phyloP scores from a whole-genome alignment of 345 rosid genomes.

The Arabidopsis arenosa region DNA sequence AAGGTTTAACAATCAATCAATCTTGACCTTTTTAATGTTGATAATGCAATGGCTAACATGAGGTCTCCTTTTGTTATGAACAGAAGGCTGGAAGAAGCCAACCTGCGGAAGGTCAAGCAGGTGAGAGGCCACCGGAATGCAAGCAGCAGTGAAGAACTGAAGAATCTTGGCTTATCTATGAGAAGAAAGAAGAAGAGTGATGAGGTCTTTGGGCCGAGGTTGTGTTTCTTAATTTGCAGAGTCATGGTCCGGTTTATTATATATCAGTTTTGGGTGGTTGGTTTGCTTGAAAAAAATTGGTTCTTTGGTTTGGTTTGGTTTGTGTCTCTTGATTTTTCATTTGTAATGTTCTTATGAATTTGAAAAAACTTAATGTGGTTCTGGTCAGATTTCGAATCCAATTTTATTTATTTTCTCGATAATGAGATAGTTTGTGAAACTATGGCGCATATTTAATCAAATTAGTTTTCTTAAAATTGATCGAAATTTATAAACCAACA shows the following conservation, averaged over 20 bases:
- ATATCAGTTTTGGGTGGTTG: constrained; percentile 61
- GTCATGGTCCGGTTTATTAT: constrained; percentile 45
- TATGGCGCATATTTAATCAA: too few species aligned
- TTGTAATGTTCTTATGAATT: constrained; percentile 33
- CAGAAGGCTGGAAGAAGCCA: constrained; percentile 67
- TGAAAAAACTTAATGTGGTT: constrained; percentile 21
- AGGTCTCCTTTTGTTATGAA: constrained; percentile 1
- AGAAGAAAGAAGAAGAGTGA: background rate
- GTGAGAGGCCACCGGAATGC: constrained; percentile 95
- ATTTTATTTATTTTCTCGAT: background rate
- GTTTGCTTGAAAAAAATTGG: constrained; percentile 28
- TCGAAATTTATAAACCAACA: background rate
- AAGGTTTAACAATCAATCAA: constrained; percentile 53
- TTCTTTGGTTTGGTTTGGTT: constrained; percentile 39
- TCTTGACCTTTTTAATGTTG: background rate
- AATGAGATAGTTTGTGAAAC: too few species aligned
- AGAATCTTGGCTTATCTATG: background rate
- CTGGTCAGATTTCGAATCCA: constrained; percentile 25
- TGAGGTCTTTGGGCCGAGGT: constrained; percentile 17
- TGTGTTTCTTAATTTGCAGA: constrained; percentile 35
- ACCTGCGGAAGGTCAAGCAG: constrained; percentile 58
- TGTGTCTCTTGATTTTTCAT: constrained; percentile 26
- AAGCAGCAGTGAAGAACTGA: constrained; percentile 89
- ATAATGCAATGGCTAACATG: background rate
- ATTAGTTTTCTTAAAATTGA: too few species aligned